Conservation (phyloP, 345 rosid genomes). For the Ceriops tagal region DNA sequence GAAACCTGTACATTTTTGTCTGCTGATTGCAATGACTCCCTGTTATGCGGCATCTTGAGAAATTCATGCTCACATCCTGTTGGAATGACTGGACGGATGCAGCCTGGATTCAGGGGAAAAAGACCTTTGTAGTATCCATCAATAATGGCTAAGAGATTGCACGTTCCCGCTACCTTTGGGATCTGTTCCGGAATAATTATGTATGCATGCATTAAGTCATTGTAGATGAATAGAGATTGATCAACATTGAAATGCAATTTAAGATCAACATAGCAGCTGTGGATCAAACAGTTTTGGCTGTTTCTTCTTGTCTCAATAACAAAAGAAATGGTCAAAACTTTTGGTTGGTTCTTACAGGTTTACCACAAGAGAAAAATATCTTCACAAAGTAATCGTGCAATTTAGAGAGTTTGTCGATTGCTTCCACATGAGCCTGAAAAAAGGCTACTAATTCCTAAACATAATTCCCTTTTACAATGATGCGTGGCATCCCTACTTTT, state of each 20-base stretch:
- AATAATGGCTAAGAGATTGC: constrained; percentile 62
- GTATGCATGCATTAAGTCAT: not conserved
- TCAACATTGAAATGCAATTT: too few species aligned
- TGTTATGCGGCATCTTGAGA: constrained; percentile 54
- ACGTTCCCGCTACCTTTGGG: constrained; percentile 75
- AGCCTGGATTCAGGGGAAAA: constrained; percentile 81
- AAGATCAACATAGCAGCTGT: too few species aligned
- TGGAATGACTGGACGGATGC: constrained; percentile 61
- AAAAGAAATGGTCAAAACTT: too few species aligned
- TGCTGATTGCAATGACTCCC: constrained; percentile 37
- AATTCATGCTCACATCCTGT: constrained; percentile 42
- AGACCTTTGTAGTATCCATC: constrained; percentile 78
- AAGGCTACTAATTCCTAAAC: too few species aligned
- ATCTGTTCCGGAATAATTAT: constrained; percentile 34
- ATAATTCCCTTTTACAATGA: not conserved
- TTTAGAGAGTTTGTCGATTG: too few species aligned
- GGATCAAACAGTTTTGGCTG: too few species aligned
- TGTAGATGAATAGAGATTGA: not conserved
- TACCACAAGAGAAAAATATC: too few species aligned
- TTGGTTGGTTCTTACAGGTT: too few species aligned
- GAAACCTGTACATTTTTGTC: constrained; percentile 18
- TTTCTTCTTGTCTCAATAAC: too few species aligned
- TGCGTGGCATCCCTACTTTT: not conserved
- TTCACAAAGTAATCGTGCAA: too few species aligned
- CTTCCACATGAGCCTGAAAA: too few species aligned